phyloP scores from a whole-genome alignment of 2,329 filamentous ascomycete genomes.

The Rutstroemia sp. region DNA sequence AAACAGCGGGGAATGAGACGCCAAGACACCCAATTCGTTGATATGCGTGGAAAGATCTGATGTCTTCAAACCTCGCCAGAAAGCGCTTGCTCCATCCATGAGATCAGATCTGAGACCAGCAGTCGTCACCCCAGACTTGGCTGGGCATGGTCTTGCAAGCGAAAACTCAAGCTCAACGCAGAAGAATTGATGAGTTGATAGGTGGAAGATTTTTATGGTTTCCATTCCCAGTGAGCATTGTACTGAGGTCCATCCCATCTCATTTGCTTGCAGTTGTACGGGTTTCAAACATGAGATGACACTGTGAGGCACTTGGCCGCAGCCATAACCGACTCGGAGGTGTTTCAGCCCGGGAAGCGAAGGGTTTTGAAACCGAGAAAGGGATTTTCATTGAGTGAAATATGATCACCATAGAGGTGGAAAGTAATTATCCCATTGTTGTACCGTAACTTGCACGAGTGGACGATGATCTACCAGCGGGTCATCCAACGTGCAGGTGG shows the following conservation, averaged over 20 bases:
- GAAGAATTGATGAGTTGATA: not conserved
- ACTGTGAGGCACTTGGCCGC: not conserved
- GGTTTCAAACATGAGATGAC: constrained; percentile 6
- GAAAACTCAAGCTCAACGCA: not conserved
- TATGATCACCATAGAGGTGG: no score
- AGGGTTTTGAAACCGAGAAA: not conserved
- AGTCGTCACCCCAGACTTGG: not conserved
- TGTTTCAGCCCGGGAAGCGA: not conserved
- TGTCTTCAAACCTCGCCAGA: not conserved
- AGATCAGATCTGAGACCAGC: not conserved
- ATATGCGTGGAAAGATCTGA: not conserved
- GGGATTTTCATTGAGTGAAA: no score
- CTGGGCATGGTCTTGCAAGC: not conserved
- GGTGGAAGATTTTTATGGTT: not conserved
- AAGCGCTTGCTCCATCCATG: not conserved
- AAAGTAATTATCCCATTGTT: no score
- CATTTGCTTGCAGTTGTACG: not conserved
- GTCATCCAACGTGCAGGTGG: no score
- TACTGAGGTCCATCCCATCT: not conserved
- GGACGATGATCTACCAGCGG: no score
- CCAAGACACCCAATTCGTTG: not conserved
- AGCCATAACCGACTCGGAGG: not conserved
- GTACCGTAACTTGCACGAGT: no score
- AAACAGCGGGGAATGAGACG: not conserved
- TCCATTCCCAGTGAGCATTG: not conserved